Percentiles rank a stretch among this genome's conserved stretches.
These are phyloP conservation scores for Starmerella bombi DNA, from an alignment of 805 yeast species.

Conservation along the genomic window DNA sequence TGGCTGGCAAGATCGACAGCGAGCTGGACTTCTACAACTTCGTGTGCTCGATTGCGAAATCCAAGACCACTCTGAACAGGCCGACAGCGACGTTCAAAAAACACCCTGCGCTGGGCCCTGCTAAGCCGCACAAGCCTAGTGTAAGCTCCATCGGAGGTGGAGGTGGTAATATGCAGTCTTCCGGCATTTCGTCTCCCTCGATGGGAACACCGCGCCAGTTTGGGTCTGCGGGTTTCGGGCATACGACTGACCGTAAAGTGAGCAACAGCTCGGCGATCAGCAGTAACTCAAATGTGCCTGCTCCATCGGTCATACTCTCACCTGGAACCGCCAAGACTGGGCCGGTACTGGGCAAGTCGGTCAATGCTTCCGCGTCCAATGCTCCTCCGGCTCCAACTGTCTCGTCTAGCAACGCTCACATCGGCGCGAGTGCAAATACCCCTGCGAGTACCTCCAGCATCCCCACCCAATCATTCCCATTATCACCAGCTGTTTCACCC, in stretches of 20 bases:
- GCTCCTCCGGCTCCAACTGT: background rate
- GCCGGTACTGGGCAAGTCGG: conserved; percentile 18
- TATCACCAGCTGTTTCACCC: no score
- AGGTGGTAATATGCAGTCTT: background rate
- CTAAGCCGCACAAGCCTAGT: background rate
- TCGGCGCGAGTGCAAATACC: no score
- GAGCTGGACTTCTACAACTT: conserved; percentile 70
- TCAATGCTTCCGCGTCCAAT: background rate
- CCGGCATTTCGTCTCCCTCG: background rate
- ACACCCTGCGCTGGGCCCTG: conserved; percentile 24
- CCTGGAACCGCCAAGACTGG: conserved; percentile 24
- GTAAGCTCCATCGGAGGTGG: background rate
- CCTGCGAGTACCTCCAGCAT: background rate
- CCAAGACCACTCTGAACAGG: conserved; percentile 24
- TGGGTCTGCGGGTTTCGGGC: background rate
- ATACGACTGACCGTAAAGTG: conserved; percentile 7
- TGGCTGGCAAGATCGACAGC: conserved; percentile 68
- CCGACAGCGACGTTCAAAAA: conserved; percentile 25
- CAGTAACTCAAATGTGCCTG: conserved; percentile 10
- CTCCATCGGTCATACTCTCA: conserved; percentile 16
- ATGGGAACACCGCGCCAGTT: background rate
- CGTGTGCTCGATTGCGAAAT: conserved; percentile 32
- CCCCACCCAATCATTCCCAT: background rate
- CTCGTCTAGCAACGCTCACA: background rate
- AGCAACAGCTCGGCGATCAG: conserved; percentile 9